phyloP scores from a whole-genome alignment of 331 rosid genomes.

The Cydonia oblonga region DNA sequence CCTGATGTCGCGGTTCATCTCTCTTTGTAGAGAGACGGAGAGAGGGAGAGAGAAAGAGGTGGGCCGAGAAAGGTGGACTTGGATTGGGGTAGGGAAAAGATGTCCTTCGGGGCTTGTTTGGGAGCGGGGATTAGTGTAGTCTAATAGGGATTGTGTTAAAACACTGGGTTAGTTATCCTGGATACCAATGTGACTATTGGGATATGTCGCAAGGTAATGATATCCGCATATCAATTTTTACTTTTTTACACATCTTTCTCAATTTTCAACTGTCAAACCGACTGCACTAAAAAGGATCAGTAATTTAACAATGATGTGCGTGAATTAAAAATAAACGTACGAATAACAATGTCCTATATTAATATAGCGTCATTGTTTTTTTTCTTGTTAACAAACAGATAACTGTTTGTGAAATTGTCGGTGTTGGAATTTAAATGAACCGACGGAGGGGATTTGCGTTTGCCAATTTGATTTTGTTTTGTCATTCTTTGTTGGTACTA shows the following conservation, averaged over 20 bases:
- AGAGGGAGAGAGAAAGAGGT: not conserved
- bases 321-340: too few relatives aligned
- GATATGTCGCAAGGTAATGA: not conserved
- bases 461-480: not conserved
- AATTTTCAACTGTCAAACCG: too few relatives aligned
- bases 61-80: slow-evolving; percentile 4
- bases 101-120: not conserved
- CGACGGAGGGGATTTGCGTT: not conserved
- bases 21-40: not conserved
- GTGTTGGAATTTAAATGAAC: not conserved
- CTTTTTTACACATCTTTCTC: too few relatives aligned
- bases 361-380: not conserved
- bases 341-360: too few relatives aligned
- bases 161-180: too few relatives aligned
- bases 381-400: not conserved
- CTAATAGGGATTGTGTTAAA: too few relatives aligned
- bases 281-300: too few relatives aligned
- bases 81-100: not conserved
- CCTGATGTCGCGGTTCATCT: slow-evolving; percentile 6
- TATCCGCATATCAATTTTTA: too few relatives aligned
- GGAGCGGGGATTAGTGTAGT: not conserved
- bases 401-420: not conserved
- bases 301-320: too few relatives aligned
- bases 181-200: too few relatives aligned
- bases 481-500: not conserved